Evolutionary conservation across 805 yeast genomes (phyloP), one percentile per base, ranked within the genome.

Genomic region (Kluyveromyces wickerhamii): DNA sequence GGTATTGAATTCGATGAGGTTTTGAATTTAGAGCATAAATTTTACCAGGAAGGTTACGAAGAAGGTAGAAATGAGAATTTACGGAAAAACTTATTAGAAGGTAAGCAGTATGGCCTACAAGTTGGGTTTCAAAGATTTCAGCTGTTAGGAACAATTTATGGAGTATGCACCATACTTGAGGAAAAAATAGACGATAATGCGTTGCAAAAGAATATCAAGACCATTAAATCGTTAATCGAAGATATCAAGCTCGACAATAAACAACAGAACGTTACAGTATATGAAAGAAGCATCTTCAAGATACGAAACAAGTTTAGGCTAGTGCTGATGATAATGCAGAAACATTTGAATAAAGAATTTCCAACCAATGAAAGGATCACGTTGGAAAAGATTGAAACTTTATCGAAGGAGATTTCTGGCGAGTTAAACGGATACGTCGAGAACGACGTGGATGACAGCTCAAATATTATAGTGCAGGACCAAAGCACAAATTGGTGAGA

Each of bases 71-170:
- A 61, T 4, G 79, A 72, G 33, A 81, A 86, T 0, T 60, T 74
- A 1, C 56, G 53, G 31, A 71, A 75, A 27, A 87, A 86, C 31
- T 66, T 59, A 34, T 43, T 65, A 2, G 96, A 87, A 52, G 96
- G 96, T 1, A 80, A 79, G 49, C 86, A 84, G 49, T 78, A 76
- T 44, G 97, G 97, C 0, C 67, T 77, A 27, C 92, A 81, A 51
- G 77, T 82, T 0, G 86, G 85, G 0, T 80, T 75, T 47, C 92
- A 81, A 54, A 59, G 83, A 39, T 79, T 72, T 47, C 44, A 84
- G 2, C 51, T 83, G 0, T 52, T 87, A 1, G 96, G 96, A 0
- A 77, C 82, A 37, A 65, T 80, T 25, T 52, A 66, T 36, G 77
- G 81, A 12, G 47, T 78, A 26, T 51, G 71, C 14, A 56, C 59